These are phyloP conservation scores for Moesziomyces sp. DNA, from an alignment of 1,284 basidiomycete genomes.

Conservation along the genomic window DNA sequence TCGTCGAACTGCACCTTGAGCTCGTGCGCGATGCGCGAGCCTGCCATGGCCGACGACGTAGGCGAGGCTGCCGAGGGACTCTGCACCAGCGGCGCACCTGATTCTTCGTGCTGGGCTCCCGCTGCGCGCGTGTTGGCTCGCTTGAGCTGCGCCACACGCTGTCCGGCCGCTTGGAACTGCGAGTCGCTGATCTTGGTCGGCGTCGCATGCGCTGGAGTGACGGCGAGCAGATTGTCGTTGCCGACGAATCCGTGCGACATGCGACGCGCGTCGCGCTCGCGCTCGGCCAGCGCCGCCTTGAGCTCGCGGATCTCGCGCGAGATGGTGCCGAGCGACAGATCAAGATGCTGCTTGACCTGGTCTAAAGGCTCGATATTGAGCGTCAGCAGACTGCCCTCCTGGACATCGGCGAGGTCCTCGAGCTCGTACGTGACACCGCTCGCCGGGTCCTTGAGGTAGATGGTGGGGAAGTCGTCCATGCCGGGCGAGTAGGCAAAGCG, in stretches of 20 bases:
- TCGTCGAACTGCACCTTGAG: slow-evolving; percentile 93
- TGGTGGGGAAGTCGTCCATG: slow-evolving; percentile 91
- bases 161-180: slow-evolving; percentile 62
- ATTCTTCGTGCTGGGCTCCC: slow-evolving; percentile 13
- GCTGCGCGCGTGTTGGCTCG: slow-evolving; percentile 42
- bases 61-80: slow-evolving; percentile 8
- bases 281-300: slow-evolving; percentile 74
- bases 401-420: slow-evolving; percentile 93
- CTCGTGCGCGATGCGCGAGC: slow-evolving; percentile 70
- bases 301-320: slow-evolving; percentile 92
- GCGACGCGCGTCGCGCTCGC: slow-evolving; percentile 41
- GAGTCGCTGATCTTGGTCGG: slow-evolving; percentile 59
- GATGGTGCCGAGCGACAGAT: slow-evolving; percentile 84
- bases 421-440: slow-evolving; percentile 95
- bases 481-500: slow-evolving; percentile 90
- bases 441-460: slow-evolving; percentile 90
- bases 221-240: slow-evolving; percentile 14
- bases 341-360: slow-evolving; percentile 98
- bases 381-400: slow-evolving; percentile 85
- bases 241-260: slow-evolving; percentile 35
- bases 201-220: slow-evolving; percentile 15
- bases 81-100: background rate
- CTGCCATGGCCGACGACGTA: slow-evolving; percentile 18
- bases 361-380: slow-evolving; percentile 97
- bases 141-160: slow-evolving; percentile 59